A percentile compares a stretch with the other conserved stretches of the same genome.
Evolutionary conservation across 805 yeast genomes (phyloP).

Genomic region (Brettanomyces naardenensis): DNA sequence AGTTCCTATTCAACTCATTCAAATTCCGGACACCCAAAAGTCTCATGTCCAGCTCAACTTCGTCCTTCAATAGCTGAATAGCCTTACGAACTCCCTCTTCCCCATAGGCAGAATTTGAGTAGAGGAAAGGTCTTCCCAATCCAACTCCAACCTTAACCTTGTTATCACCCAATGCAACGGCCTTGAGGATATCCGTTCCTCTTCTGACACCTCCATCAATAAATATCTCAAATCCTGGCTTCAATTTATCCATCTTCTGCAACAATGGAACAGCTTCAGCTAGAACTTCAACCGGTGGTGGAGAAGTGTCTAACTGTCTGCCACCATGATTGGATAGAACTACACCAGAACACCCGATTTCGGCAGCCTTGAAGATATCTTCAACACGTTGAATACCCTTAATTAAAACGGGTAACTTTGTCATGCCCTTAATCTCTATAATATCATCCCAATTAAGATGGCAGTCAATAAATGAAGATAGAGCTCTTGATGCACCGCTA

Average conservation of each 20-base stretch:
- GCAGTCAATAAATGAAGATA: constrained; percentile 79
- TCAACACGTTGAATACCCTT: constrained; percentile 84
- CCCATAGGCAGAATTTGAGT: constrained; percentile 57
- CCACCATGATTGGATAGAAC: constrained; percentile 89
- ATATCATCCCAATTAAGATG: constrained; percentile 59
- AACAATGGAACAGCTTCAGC: constrained; percentile 59
- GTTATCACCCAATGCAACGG: constrained; percentile 60
- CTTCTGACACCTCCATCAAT: constrained; percentile 66
- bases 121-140: constrained; percentile 57
- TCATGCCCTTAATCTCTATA: constrained; percentile 42
- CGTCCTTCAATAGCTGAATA: constrained; percentile 57
- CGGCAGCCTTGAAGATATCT: constrained; percentile 68
- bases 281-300: constrained; percentile 69
- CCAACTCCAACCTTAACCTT: constrained; percentile 70
- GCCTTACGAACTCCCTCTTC: constrained; percentile 56
- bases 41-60: constrained; percentile 71
- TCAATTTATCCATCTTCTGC: constrained; percentile 34
- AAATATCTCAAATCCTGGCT: constrained; percentile 47
- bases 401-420: constrained; percentile 59
- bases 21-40: constrained; percentile 63
- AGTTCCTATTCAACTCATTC: constrained; percentile 48
- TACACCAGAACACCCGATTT: constrained; percentile 68
- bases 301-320: constrained; percentile 73
- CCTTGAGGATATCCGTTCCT: constrained; percentile 60
- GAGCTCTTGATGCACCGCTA: constrained; percentile 82